Conservation (phyloP, 805 yeast genomes). For the Cyberlindnera maclurae region DNA sequence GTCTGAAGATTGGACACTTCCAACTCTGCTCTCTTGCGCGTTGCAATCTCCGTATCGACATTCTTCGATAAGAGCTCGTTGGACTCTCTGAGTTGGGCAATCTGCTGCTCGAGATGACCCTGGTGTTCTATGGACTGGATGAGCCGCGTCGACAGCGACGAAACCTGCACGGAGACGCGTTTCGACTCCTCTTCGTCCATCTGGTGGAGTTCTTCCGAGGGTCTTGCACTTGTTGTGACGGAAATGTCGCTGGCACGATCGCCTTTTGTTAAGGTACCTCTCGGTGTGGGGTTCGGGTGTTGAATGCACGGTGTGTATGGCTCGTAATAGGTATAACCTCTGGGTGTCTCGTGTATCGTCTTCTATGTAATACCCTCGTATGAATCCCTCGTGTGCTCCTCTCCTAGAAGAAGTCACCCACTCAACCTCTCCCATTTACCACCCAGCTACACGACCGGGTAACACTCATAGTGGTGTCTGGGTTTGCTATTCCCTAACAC, state of each 20-base stretch:
- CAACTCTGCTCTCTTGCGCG: slow-evolving; percentile 44
- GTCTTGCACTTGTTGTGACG: no score
- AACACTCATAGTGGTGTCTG: no score
- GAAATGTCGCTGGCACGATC: background rate
- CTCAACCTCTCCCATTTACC: no score
- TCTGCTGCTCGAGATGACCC: slow-evolving; percentile 45
- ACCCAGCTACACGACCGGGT: no score
- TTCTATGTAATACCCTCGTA: no score
- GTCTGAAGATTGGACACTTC: slow-evolving; percentile 55
- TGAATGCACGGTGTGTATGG: no score
- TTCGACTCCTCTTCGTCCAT: slow-evolving; percentile 25
- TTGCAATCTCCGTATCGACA: slow-evolving; percentile 25
- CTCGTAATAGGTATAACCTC: no score
- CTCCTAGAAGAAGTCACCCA: no score
- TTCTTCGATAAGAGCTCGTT: slow-evolving; percentile 25
- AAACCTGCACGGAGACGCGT: slow-evolving; percentile 48
- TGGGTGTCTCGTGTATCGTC: no score
- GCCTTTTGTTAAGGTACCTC: background rate
- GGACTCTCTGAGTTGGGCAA: slow-evolving; percentile 34
- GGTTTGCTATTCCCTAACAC: no score
- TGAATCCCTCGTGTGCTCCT: no score
- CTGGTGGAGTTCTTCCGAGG: background rate
- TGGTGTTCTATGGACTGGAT: slow-evolving; percentile 55
- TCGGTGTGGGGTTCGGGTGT: no score
- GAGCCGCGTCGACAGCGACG: slow-evolving; percentile 49